Base-by-base conservation (phyloP, 1,284 basidiomycete species). In the Somion occarium region DNA sequence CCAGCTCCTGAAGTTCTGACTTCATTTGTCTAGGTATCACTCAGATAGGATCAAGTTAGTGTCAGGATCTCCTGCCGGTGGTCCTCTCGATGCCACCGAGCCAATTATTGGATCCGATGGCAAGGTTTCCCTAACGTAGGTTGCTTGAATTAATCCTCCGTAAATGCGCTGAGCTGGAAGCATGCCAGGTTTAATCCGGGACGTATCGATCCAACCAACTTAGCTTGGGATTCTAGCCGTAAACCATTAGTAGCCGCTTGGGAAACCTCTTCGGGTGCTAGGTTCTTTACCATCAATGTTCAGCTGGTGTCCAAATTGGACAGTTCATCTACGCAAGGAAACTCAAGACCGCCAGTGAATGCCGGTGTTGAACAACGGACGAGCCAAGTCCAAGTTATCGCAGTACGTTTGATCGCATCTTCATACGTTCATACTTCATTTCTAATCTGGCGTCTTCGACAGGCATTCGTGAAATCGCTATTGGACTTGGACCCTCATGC, bases 201-300 rank as follows among this genome's bases (percentile, higher is more conserved):
- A 23, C 76, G 80, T 27, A 78, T 85, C 53, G 80, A 83, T 51
- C 82, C 83, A 5, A 73, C 69, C n/a, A 80, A 79, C 59, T 51
- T 61, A 18, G 79, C 77, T 3, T 84, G 81, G 80, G 63, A 65
- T 19, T 61, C 66, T 23, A 78, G 78, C 25, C 73, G 82, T 47
- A 83, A 85, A 61, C 82, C 83, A 1, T 70, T 84, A 19, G 80
- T 76, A 15, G 80, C 79, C 3, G 70, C 72, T 30, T 83, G 80
- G 78, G 61, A 72, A 54, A 80, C 78, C 4, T 54, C 66, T 3
- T 59, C 59, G 3, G 78, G 79, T 13, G 48, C 66, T 15, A 68
- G 71, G 5, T 70, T 83, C 53, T 81, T 79, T 64, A 82, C 80
- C 12, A 67, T 84, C 62, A 81, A 83, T 58, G 62, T 83, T 22